These are phyloP conservation scores for Fragaria iinumae DNA, from an alignment of 306 rosid species.

Conservation along the genomic window DNA sequence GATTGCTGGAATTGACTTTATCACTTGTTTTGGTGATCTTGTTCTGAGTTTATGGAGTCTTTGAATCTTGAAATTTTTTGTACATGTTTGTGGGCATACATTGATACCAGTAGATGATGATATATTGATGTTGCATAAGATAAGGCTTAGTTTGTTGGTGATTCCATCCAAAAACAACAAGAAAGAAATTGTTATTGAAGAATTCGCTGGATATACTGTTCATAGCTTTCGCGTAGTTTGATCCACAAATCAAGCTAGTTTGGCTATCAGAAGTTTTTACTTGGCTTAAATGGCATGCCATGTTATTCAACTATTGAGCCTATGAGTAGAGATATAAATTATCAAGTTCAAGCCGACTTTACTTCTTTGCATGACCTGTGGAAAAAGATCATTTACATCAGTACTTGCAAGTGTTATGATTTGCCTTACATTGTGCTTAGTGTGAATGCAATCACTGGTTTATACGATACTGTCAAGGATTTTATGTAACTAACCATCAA, in stretches of 20 bases:
- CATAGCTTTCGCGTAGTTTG: background rate
- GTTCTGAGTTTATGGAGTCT: background rate
- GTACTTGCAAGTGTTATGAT: background rate
- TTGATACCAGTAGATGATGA: background rate
- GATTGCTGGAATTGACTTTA: background rate
- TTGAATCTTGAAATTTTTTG: background rate
- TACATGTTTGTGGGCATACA: background rate
- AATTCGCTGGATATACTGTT: background rate
- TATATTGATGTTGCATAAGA: background rate
- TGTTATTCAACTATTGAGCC: background rate
- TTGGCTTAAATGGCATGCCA: background rate
- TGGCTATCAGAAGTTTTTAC: background rate
- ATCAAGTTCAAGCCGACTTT: background rate
- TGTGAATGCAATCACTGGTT: background rate
- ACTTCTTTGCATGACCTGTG: conserved; percentile 6
- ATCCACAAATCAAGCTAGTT: background rate
- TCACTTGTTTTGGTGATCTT: background rate
- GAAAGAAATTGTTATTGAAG: background rate
- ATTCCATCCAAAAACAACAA: background rate
- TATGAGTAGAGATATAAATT: background rate
- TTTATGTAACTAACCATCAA: background rate
- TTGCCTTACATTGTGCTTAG: background rate
- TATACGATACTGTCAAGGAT: background rate
- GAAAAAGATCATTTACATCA: background rate
- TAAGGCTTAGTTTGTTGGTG: background rate